These are phyloP conservation scores for Xylariaceae sp. DNA, from an alignment of 2,329 filamentous ascomycete genomes.

Conservation along the genomic window DNA sequence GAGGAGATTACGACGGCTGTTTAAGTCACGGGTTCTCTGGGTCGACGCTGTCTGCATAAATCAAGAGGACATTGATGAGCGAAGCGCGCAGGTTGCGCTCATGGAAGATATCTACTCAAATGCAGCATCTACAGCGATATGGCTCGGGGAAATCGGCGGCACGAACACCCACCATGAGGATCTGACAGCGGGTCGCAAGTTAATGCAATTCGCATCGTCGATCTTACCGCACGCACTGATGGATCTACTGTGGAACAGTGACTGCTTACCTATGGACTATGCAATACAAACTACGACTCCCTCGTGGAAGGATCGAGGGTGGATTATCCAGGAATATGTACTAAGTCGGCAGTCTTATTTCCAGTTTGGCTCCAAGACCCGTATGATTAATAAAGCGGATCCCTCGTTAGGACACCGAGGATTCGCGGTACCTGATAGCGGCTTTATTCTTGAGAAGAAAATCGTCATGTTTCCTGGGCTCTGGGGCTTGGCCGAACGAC, in stretches of 20 bases:
- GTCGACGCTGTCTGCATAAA: too few species aligned
- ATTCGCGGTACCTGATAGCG: not conserved
- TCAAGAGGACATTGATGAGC: too few species aligned
- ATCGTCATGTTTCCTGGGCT: not conserved
- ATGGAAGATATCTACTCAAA: too few species aligned
- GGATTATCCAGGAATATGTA: slow-evolving; percentile 1
- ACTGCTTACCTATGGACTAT: slow-evolving; percentile 1
- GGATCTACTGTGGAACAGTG: not conserved
- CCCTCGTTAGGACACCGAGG: not conserved
- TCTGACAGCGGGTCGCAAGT: too few species aligned
- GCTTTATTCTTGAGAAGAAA: slow-evolving; percentile 1
- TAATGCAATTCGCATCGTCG: not conserved
- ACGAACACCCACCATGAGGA: too few species aligned
- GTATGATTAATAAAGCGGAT: not conserved
- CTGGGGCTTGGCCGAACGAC: too few species aligned
- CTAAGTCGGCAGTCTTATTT: not conserved
- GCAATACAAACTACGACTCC: slow-evolving; percentile 1
- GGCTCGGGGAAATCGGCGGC: too few species aligned
- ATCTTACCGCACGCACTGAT: not conserved
- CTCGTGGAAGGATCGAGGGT: slow-evolving; percentile 1
- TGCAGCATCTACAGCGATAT: too few species aligned
- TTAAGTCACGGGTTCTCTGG: too few species aligned
- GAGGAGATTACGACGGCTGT: too few species aligned
- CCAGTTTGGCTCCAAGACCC: not conserved
- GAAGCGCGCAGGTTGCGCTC: too few species aligned